Conservation (phyloP, 2,329 filamentous ascomycete genomes). For the Colletotrichum tabaci region DNA sequence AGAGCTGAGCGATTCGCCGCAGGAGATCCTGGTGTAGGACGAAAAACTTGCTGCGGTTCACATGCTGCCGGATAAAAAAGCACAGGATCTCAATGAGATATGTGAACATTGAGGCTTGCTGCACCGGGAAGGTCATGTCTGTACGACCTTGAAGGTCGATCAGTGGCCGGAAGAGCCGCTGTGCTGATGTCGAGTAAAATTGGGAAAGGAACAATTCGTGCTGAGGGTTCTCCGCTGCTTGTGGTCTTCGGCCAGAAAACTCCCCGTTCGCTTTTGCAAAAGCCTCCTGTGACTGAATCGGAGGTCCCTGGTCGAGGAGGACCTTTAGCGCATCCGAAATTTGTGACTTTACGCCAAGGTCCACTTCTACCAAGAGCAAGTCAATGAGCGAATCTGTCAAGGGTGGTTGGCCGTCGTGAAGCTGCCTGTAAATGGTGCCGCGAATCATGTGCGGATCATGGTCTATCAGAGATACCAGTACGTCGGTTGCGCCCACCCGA, state of each 20-base stretch:
- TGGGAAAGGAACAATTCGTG: constrained; percentile 88
- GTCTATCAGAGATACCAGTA: constrained; percentile 93
- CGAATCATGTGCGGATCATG: constrained; percentile 96
- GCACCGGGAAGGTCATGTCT: constrained; percentile 80
- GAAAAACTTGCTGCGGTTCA: constrained; percentile 89
- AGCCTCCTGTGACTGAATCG: constrained; percentile 67
- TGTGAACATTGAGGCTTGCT: constrained; percentile 90
- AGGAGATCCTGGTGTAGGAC: constrained; percentile 85
- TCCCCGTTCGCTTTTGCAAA: constrained; percentile 78
- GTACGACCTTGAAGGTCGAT: constrained; percentile 81
- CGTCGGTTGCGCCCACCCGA: constrained; percentile 92
- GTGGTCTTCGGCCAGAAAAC: constrained; percentile 74
- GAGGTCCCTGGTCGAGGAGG: constrained; percentile 80
- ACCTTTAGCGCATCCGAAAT: constrained; percentile 97
- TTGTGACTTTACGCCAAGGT: constrained; percentile 95
- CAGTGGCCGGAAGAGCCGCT: constrained; percentile 88
- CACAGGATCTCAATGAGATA: constrained; percentile 94
- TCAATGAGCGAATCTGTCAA: constrained; percentile 95
- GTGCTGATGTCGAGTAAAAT: constrained; percentile 91
- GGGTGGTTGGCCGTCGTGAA: constrained; percentile 87
- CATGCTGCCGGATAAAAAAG: constrained; percentile 93
- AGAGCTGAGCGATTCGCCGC: constrained; percentile 84
- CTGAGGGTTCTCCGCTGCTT: constrained; percentile 72
- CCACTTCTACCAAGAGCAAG: constrained; percentile 89
- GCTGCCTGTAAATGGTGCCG: constrained; percentile 91